Base-by-base conservation (phyloP, 768 basidiomycete species). In the Hydnomerulius pinastri region DNA sequence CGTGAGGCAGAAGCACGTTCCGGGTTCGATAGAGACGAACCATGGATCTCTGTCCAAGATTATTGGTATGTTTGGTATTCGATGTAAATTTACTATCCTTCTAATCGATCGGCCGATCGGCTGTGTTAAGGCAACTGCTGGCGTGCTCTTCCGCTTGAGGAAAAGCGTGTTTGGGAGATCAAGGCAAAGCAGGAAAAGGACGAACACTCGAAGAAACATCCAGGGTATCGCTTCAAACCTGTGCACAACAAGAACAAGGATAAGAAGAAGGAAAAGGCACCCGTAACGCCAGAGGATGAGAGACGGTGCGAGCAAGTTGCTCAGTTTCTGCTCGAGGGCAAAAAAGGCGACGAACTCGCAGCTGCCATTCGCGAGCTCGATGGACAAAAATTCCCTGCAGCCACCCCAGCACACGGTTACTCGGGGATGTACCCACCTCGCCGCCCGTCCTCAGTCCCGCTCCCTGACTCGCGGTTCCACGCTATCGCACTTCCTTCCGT, bases 121-220 rank as follows among this genome's bases (percentile, higher is more conserved):
- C n/a, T n/a, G n/a, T n/a, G n/a, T n/a, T n/a, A n/a, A 73, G 72
- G 76, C 7, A 77, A 77, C 48, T 77, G 74, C 56, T 91, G 89
- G 89, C 78, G 83, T 21, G 66, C 82, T 0, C 78, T 91, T 3
- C 85, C 87, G 0, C 75, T 82, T 15, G 79, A 84, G 13, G 86
- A 91, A 66, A 87, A 86, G 61, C 77, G 76, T 4, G 72, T 81
- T 15, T 91, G 89, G 89, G 86, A 90, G 60, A 69, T 78, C 28
- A 79, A 79, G 47, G 89, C 89, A 0, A 86, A 86, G 62, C 77
- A 81, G 37, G 87, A 83, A 20, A 89, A 88, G 69, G 85, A 82
- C 0, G 83, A 82, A 25, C 88, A 91, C 69, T 81, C 86, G 47
- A 73, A 73, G 33, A 74, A 70, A 51, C 87, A 87, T 63, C 87